A percentile compares a stretch with the other conserved stretches of the same genome.
phyloP scores from a whole-genome alignment of 257 asterid species.

The Plectranthus barbatus region DNA sequence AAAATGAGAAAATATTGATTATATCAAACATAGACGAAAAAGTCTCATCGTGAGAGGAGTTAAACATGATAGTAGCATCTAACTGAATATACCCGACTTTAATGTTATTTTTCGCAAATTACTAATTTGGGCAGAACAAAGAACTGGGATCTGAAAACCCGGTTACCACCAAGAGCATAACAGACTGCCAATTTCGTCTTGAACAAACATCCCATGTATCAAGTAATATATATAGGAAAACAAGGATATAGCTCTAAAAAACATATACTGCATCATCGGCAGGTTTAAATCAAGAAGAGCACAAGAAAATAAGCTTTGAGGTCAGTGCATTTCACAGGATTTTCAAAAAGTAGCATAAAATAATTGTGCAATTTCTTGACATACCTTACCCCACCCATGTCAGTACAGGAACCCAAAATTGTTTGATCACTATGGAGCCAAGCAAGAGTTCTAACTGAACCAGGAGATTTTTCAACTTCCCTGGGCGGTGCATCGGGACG shows the following conservation, averaged over 20 bases:
- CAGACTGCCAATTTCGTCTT: too few species aligned
- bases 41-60: too few species aligned
- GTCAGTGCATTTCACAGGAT: not conserved
- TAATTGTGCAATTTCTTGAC: not conserved
- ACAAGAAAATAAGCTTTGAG: not conserved
- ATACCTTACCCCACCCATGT: slow-evolving; percentile 88
- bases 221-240: not conserved
- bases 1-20: too few species aligned
- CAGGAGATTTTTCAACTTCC: slow-evolving; percentile 81
- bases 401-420: slow-evolving; percentile 82
- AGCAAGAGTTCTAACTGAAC: slow-evolving; percentile 77
- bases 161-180: too few species aligned
- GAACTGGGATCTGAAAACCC: not conserved
- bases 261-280: not conserved
- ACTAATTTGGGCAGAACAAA: not conserved
- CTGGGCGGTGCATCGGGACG: slow-evolving; percentile 82
- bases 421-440: slow-evolving; percentile 97
- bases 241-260: not conserved
- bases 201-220: too few species aligned
- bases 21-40: too few species aligned
- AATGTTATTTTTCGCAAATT: not conserved
- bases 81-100: not conserved
- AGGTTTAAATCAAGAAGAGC: not conserved
- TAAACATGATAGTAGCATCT: not conserved
- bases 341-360: not conserved